These are phyloP conservation scores for Coemansia sp. DNA, from an alignment of 192 early-diverging fungal species.

Conservation along the genomic window DNA sequence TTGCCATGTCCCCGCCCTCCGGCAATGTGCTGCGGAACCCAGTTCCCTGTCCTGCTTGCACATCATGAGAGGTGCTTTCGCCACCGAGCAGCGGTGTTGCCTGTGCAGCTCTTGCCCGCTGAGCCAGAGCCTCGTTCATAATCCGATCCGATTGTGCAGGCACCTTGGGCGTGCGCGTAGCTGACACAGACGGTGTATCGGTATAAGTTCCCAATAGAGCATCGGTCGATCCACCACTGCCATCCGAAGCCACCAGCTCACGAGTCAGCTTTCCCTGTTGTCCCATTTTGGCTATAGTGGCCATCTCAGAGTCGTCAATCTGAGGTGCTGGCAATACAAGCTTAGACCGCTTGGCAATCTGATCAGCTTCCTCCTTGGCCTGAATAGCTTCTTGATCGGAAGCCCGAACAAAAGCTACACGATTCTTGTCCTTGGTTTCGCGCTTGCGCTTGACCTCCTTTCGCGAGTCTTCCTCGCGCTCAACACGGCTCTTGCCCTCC, in stretches of 20 bases:
- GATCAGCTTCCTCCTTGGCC: conserved; percentile 64
- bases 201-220: conserved; percentile 76
- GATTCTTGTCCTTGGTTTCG: conserved; percentile 59
- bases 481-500: conserved; percentile 80
- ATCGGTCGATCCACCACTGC: conserved; percentile 58
- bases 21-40: conserved; percentile 68
- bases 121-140: conserved; percentile 80
- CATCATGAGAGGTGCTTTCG: conserved; percentile 48
- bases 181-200: conserved; percentile 44
- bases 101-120: conserved; percentile 67
- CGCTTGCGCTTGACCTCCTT: conserved; percentile 73
- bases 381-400: conserved; percentile 32
- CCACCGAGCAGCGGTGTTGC: conserved; percentile 87
- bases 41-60: conserved; percentile 54
- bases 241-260: conserved; percentile 63
- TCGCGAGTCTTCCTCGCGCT: conserved; percentile 80
- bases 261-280: conserved; percentile 74
- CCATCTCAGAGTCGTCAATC: conserved; percentile 86
- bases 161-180: conserved; percentile 51
- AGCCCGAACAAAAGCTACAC: conserved; percentile 56
- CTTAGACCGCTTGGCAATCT: conserved; percentile 70
- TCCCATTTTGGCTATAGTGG: conserved; percentile 89
- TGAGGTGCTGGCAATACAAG: conserved; percentile 88
- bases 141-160: conserved; percentile 63
- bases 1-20: conserved; percentile 55